Conservation (phyloP, 768 basidiomycete species). For the Mycena latifolia region DNA sequence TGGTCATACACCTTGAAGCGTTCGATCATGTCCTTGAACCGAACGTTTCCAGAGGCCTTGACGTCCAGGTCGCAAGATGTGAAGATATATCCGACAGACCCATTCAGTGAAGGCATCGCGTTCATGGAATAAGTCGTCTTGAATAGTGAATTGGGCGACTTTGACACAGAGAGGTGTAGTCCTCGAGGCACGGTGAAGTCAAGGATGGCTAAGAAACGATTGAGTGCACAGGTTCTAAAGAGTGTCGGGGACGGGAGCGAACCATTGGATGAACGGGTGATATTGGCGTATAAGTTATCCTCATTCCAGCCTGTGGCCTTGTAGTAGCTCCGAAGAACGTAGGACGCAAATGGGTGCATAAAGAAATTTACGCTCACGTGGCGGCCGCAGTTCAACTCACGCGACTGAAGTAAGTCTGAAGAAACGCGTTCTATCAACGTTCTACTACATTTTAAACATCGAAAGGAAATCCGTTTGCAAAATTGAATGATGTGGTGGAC, state of each 20-base stretch:
- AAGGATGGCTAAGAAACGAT: constrained; percentile 73
- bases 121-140: constrained; percentile 94
- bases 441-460: no score
- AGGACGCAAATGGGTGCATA: constrained; percentile 86
- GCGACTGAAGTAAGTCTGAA: no score
- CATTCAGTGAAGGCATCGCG: constrained; percentile 92
- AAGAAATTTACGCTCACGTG: background rate
- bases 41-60: constrained; percentile 75
- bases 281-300: constrained; percentile 91
- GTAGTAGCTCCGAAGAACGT: constrained; percentile 92
- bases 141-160: constrained; percentile 90
- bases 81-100: constrained; percentile 94
- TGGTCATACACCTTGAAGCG: constrained; percentile 88
- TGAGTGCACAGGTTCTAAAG: constrained; percentile 24
- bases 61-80: constrained; percentile 87
- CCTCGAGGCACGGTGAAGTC: constrained; percentile 92
- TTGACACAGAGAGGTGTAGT: constrained; percentile 83
- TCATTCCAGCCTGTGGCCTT: constrained; percentile 97
- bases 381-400: no score
- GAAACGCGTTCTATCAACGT: no score
- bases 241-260: constrained; percentile 20
- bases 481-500: no score
- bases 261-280: constrained; percentile 94
- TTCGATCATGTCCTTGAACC: constrained; percentile 91
- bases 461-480: no score